These are phyloP conservation scores for Mycosphaerelloides madeirae DNA, from an alignment of 2,329 filamentous ascomycete genomes.

Conservation along the genomic window DNA sequence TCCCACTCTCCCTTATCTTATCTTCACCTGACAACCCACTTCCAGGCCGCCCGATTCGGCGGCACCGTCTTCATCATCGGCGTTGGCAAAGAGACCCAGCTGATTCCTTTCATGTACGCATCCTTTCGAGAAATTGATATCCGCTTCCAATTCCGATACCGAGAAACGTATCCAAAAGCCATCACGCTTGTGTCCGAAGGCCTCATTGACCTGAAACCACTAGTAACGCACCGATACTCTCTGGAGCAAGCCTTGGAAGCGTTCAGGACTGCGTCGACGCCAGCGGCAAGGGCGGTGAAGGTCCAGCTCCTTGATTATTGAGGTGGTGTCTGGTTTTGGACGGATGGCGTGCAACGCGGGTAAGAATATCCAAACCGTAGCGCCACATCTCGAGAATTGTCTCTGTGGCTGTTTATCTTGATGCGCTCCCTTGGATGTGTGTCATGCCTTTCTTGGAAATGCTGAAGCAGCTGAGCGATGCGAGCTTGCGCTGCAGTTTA, in stretches of 20 bases:
- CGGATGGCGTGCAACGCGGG: too few relatives aligned
- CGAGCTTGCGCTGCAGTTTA: neutral
- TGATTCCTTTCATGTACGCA: constrained; percentile 38
- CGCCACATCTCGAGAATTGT: too few relatives aligned
- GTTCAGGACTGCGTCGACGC: constrained; percentile 36
- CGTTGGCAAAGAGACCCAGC: constrained; percentile 33
- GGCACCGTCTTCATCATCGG: constrained; percentile 37
- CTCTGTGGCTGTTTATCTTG: too few relatives aligned
- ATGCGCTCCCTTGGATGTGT: too few relatives aligned
- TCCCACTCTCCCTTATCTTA: neutral
- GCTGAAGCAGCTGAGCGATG: neutral
- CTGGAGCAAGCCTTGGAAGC: constrained; percentile 36
- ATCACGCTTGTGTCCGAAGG: constrained; percentile 38
- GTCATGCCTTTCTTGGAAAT: too few relatives aligned
- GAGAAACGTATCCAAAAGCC: constrained; percentile 39
- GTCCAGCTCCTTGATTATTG: constrained; percentile 30
- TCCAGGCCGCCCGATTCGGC: constrained; percentile 32
- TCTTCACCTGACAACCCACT: constrained; percentile 4
- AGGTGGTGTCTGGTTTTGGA: neutral
- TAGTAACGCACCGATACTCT: constrained; percentile 37
- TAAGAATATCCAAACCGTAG: too few relatives aligned
- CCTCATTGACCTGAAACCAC: constrained; percentile 36
- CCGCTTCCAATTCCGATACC: constrained; percentile 38
- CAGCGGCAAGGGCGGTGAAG: constrained; percentile 34
- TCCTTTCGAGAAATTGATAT: constrained; percentile 37